Evolutionary conservation across 805 yeast species (phyloP).

Genomic region (Candida sonorensis): DNA sequence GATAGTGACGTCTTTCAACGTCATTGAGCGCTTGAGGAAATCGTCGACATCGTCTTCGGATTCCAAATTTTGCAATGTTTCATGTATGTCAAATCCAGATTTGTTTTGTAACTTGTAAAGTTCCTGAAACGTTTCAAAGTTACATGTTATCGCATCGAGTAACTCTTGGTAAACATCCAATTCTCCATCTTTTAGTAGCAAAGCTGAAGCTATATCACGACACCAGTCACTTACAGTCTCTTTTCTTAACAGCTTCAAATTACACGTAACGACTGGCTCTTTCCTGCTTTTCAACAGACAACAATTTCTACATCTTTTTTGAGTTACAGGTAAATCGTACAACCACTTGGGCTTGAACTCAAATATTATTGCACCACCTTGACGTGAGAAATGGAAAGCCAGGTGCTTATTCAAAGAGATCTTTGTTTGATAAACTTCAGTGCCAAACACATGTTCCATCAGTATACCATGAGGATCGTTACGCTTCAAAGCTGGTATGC

Average conservation of each 20-base stretch:
- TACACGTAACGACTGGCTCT: constrained; percentile 31
- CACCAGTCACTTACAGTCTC: constrained; percentile 31
- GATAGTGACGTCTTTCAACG: constrained; percentile 46
- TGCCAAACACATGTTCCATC: constrained; percentile 20
- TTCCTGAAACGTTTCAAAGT: constrained; percentile 8
- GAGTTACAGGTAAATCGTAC: constrained; percentile 26
- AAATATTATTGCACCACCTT: constrained; percentile 20
- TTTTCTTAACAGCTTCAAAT: constrained; percentile 30
- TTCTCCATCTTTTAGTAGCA: not conserved
- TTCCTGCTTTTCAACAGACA: constrained; percentile 29
- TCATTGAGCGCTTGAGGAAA: constrained; percentile 38
- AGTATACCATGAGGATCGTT: constrained; percentile 20
- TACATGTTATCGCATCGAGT: constrained; percentile 2
- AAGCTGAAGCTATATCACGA: constrained; percentile 14
- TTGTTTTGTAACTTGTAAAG: constrained; percentile 29
- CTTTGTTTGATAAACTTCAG: not conserved
- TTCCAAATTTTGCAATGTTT: constrained; percentile 20
- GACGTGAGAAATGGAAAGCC: constrained; percentile 10
- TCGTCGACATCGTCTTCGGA: constrained; percentile 35
- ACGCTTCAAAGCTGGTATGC: no score
- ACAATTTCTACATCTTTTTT: constrained; percentile 40
- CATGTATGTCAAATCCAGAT: constrained; percentile 25
- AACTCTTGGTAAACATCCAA: constrained; percentile 2
- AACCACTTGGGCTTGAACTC: constrained; percentile 52
- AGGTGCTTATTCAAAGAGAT: no score